Conservation (phyloP, 176 grass and related monocot genomes). For the Juncus inflexus region DNA sequence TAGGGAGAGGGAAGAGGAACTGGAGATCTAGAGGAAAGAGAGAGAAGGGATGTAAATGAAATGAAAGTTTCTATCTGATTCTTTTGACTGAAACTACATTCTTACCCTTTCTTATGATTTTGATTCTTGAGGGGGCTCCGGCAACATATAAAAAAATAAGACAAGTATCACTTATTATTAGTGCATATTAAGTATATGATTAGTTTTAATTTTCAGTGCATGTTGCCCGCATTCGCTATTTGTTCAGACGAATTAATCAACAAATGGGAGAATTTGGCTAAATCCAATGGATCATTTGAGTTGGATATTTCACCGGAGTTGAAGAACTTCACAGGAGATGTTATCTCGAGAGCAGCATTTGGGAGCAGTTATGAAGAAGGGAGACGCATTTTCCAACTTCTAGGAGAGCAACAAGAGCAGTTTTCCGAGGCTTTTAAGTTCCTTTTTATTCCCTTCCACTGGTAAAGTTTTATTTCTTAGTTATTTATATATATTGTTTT, state of each 20-base stretch:
- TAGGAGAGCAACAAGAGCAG: constrained; percentile 37
- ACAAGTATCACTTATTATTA: too few relatives aligned
- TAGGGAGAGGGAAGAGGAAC: too few relatives aligned
- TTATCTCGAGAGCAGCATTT: constrained; percentile 67
- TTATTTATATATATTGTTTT: not conserved
- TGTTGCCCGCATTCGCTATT: constrained; percentile 50
- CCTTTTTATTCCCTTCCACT: constrained; percentile 38
- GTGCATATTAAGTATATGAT: too few relatives aligned
- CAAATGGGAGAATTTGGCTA: constrained; percentile 57
- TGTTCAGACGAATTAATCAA: constrained; percentile 52
- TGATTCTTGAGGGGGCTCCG: too few relatives aligned
- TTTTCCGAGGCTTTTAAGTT: constrained; percentile 27
- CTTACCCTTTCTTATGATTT: too few relatives aligned
- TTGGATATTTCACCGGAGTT: constrained; percentile 54
- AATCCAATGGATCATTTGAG: constrained; percentile 35
- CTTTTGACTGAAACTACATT: too few relatives aligned
- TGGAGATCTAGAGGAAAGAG: too few relatives aligned
- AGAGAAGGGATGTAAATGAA: too few relatives aligned
- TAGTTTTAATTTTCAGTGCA: constrained; percentile 30
- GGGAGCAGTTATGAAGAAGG: constrained; percentile 66
- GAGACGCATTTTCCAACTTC: constrained; percentile 56
- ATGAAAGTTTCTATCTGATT: too few relatives aligned
- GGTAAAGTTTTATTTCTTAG: constrained; percentile 9
- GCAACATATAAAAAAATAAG: too few relatives aligned
- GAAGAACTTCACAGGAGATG: constrained; percentile 63